A percentile compares a stretch with the other conserved stretches of the same genome.
Evolutionary conservation across 2,329 filamentous ascomycete genomes (phyloP).

Genomic region (Coniosporium tulheliwenetii): DNA sequence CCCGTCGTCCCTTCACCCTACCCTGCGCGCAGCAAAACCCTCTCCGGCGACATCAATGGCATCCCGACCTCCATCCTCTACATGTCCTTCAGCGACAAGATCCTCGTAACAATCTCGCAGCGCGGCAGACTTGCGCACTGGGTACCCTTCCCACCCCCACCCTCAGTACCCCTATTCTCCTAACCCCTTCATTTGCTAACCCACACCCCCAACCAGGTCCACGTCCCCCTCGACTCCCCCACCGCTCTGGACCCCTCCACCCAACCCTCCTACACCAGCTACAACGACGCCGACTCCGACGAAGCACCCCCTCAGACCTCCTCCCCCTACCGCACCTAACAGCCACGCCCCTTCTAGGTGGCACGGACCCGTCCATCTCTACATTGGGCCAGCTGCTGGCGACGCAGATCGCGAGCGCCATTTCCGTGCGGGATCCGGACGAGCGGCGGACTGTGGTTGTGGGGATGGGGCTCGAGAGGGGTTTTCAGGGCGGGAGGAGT

Average conservation of each 20-base stretch:
- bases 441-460: slow-evolving; percentile 44
- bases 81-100: slow-evolving; percentile 73
- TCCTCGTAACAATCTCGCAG: slow-evolving; percentile 79
- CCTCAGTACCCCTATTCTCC: slow-evolving; percentile 16
- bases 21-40: slow-evolving; percentile 18
- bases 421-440: slow-evolving; percentile 53
- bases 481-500: slow-evolving; percentile 19
- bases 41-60: slow-evolving; percentile 48
- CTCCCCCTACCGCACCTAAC: slow-evolving; percentile 73
- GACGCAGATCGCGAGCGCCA: slow-evolving; percentile 70
- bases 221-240: slow-evolving; percentile 60
- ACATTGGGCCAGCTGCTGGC: slow-evolving; percentile 78
- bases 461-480: slow-evolving; percentile 35
- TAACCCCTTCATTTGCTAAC: slow-evolving; percentile 5
- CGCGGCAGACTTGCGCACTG: slow-evolving; percentile 78
- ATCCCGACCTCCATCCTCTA: slow-evolving; percentile 56
- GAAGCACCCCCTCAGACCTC: slow-evolving; percentile 18
- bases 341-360: slow-evolving; percentile 74
- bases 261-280: slow-evolving; percentile 25
- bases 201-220: slow-evolving; percentile 39
- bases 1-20: slow-evolving; percentile 33
- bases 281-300: slow-evolving; percentile 29
- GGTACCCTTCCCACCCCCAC: slow-evolving; percentile 38
- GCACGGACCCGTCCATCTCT: slow-evolving; percentile 63
- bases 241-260: slow-evolving; percentile 43